Evolutionary conservation across 208 protist genomes (phyloP), one percentile per base, ranked within the genome.

Genomic region (Leishmania tarentolae): DNA sequence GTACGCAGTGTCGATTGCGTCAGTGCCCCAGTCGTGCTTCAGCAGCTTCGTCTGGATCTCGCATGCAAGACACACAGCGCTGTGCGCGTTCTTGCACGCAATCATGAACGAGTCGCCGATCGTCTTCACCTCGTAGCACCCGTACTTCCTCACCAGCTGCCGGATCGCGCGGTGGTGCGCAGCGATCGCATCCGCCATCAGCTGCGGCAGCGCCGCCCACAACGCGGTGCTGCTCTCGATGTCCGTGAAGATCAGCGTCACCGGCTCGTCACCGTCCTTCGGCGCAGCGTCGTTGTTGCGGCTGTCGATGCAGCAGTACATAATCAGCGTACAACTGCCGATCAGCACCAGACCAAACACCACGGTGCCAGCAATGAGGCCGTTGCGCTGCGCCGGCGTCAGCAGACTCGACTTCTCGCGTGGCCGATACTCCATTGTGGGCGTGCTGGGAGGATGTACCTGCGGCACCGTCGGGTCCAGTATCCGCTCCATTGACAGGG

Each of bases 171-270:
- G 81, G 90, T 97, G 88, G 87, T 97, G 91, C 72, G 86, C 73
- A 50, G 89, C 85, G 40, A 97, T 86, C 15, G 93, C 91, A 46
- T 90, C 87, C 8, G 84, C 59, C 93, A 97, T 97, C 76, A 79
- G 75, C 72, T 86, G 84, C 47, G 50, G 80, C 85, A 85, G 59
- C 57, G 77, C 84, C n/a, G 89, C 90, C 92, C 93, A 96, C 82
- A 97, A 76, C 59, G 88, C 92, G 35, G 93, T 95, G 85, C 88
- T 94, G 87, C 89, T 91, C 84, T 95, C 88, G 75, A 95, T 89
- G 82, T 95, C 93, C 42, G 92, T 95, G 83, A 96, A 95, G 61
- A 94, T 50, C 11, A 96, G 86, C 47, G 91, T 91, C 61, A 93
- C 86, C 53, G 88, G 88, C 35, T 85, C 80, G 11, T 40, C n/a